Evolutionary conservation across 495 filamentous ascomycete genomes (phyloP).

Genomic region (Talaromyces thailandensis): DNA sequence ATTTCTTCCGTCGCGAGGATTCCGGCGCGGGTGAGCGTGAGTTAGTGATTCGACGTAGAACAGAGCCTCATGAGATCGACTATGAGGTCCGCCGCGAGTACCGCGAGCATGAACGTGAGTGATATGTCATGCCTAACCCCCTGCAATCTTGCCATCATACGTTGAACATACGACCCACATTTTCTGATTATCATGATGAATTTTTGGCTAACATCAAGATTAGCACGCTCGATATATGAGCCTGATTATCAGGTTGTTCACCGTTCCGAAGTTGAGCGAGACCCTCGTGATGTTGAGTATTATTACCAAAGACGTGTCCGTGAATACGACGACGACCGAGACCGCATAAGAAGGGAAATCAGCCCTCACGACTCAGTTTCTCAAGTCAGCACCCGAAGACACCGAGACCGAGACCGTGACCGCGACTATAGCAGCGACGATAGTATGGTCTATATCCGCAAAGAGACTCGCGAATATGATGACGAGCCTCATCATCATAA

Average conservation of each 20-base stretch:
- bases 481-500: constrained; percentile 56
- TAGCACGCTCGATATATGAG: constrained; percentile 33
- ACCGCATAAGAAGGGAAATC: constrained; percentile 42
- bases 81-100: constrained; percentile 29
- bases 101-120: constrained; percentile 47
- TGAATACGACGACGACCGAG: constrained; percentile 45
- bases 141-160: constrained; percentile 1
- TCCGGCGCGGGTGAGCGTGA: constrained; percentile 28
- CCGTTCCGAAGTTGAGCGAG: constrained; percentile 42
- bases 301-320: constrained; percentile 55
- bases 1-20: constrained; percentile 33
- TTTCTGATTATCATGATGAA: neutral
- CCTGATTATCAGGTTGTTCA: constrained; percentile 61
- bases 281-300: constrained; percentile 50
- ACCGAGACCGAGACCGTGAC: constrained; percentile 21
- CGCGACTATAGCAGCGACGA: constrained; percentile 53
- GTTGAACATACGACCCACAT: neutral
- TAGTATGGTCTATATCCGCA: constrained; percentile 50
- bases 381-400: constrained; percentile 31
- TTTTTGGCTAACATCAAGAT: neutral
- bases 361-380: constrained; percentile 51
- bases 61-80: constrained; percentile 36
- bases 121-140: constrained; percentile 12
- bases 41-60: constrained; percentile 40
- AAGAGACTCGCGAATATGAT: constrained; percentile 48